phyloP scores from a whole-genome alignment of 495 filamentous ascomycete species.

The Antarctomyces pellizariae region DNA sequence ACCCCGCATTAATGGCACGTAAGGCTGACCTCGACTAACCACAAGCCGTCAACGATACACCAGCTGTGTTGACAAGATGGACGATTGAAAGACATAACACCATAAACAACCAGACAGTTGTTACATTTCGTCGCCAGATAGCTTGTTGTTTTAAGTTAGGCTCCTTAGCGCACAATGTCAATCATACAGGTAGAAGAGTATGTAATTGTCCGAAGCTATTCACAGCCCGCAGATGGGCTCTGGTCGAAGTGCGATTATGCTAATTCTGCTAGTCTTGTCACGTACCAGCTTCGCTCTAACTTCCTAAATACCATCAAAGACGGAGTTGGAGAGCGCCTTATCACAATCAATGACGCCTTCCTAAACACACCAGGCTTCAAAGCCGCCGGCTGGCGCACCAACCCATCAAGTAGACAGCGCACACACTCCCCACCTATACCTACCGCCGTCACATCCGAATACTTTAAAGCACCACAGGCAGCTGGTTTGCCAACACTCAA shows the following conservation, averaged over 20 bases:
- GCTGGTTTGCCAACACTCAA: conserved; percentile 22
- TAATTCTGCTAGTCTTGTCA: conserved; percentile 59
- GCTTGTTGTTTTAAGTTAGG: too few relatives aligned
- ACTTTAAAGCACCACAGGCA: conserved; percentile 47
- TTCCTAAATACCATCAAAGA: conserved; percentile 83
- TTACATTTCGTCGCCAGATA: too few relatives aligned
- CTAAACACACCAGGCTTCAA: conserved; percentile 91
- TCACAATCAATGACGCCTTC: conserved; percentile 73
- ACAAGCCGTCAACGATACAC: too few relatives aligned
- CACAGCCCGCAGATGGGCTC: conserved; percentile 4
- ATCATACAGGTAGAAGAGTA: conserved; percentile 95
- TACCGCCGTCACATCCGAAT: conserved; percentile 70
- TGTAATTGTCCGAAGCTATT: conserved; percentile 10
- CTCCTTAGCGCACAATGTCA: conserved; percentile 42
- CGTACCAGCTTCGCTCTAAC: conserved; percentile 79
- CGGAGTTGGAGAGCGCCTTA: conserved; percentile 85
- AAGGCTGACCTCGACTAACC: too few relatives aligned
- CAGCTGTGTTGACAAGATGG: too few relatives aligned
- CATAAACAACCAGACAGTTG: too few relatives aligned
- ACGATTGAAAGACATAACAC: too few relatives aligned
- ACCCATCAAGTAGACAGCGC: conserved; percentile 55
- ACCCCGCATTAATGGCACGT: too few relatives aligned
- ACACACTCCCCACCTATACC: conserved; percentile 94
- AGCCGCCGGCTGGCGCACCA: conserved; percentile 73
- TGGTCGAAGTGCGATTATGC: conserved; percentile 5